These are phyloP conservation scores for Colletotrichum tropicale DNA, from an alignment of 2,329 filamentous ascomycete species.

Conservation along the genomic window DNA sequence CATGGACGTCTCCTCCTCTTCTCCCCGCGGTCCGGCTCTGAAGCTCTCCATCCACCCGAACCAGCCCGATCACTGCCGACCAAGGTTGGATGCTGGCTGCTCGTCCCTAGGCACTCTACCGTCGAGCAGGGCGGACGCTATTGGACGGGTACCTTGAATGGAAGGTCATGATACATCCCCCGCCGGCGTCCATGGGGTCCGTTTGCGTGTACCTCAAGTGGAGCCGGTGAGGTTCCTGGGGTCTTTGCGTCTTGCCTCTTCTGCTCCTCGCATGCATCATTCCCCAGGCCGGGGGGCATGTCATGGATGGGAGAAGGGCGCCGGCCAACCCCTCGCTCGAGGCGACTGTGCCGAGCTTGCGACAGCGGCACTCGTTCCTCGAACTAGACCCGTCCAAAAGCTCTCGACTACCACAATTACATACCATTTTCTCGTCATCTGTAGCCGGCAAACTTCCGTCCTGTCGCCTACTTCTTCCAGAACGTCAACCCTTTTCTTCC, in stretches of 20 bases:
- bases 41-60: slow-evolving; percentile 36
- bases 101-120: background rate
- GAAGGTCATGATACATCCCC: background rate
- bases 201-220: slow-evolving; percentile 6
- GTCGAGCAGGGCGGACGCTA: background rate
- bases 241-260: slow-evolving; percentile 14
- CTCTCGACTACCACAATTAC: background rate
- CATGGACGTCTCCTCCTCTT: background rate
- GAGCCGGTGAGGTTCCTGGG: background rate
- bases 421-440: slow-evolving; percentile 12
- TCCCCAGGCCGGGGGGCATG: background rate
- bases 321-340: slow-evolving; percentile 10
- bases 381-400: background rate
- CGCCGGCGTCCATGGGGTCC: background rate
- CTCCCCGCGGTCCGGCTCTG: slow-evolving; percentile 20
- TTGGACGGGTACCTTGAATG: background rate
- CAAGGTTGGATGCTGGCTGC: slow-evolving; percentile 1
- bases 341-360: slow-evolving; percentile 17
- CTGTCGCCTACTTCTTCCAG: background rate
- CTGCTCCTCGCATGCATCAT: slow-evolving; percentile 17
- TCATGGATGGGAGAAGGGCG: slow-evolving; percentile 14
- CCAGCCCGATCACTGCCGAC: slow-evolving; percentile 38
- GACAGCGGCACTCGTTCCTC: slow-evolving; percentile 5
- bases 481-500: background rate
- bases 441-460: background rate